These are phyloP conservation scores for Besnoitia besnoiti DNA, from an alignment of 169 alveolate species.

Conservation along the genomic window DNA sequence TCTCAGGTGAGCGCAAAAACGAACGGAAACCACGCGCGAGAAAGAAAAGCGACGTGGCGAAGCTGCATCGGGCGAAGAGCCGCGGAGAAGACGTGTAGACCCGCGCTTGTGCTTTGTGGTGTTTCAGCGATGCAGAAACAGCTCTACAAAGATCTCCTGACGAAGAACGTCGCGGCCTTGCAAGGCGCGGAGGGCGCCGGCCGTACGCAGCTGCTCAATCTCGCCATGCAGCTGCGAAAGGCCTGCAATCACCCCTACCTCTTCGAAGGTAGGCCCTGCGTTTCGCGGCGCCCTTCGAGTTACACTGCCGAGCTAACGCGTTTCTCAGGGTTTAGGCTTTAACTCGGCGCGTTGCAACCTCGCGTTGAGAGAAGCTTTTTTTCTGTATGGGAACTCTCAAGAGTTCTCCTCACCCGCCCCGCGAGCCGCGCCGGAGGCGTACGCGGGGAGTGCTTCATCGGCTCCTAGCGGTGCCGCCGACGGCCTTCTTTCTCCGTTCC, in stretches of 20 bases:
- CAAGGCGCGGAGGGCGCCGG: constrained; percentile 52
- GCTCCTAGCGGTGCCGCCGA: no score
- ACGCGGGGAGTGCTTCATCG: no score
- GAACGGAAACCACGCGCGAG: background rate
- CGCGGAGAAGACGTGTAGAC: background rate
- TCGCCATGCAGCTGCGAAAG: constrained; percentile 92
- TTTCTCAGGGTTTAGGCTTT: no score
- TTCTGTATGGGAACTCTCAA: no score
- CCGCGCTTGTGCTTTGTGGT: background rate
- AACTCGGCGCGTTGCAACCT: no score
- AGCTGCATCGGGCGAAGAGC: background rate
- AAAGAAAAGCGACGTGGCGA: background rate
- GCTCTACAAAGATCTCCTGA: constrained; percentile 90
- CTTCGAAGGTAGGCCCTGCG: constrained; percentile 91
- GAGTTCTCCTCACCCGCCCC: no score
- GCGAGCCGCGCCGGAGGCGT: no score
- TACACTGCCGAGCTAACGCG: no score
- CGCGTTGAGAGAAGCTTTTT: no score
- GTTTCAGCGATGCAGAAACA: constrained; percentile 90
- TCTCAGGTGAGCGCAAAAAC: background rate
- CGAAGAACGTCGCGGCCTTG: constrained; percentile 76
- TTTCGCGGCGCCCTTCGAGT: no score
- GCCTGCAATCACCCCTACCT: constrained; percentile 95
- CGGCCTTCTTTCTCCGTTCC: no score
- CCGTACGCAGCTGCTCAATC: constrained; percentile 73